Evolutionary conservation across 1,284 basidiomycete genomes (phyloP).

Genomic region (Papiliotrema fonsecae): DNA sequence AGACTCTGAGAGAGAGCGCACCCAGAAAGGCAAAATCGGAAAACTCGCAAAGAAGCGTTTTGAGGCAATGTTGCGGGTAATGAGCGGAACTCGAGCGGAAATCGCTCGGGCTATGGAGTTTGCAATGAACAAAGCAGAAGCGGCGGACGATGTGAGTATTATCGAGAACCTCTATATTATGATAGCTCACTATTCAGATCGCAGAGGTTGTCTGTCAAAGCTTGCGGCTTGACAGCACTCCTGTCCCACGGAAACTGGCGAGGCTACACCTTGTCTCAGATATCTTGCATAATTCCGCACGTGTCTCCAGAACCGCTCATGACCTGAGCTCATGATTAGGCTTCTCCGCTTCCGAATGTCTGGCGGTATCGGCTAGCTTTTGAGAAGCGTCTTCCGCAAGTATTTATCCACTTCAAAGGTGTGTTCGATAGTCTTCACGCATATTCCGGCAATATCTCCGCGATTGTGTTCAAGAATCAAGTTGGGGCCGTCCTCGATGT

Average conservation of each 20-base stretch:
- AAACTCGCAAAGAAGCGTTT: slow-evolving; percentile 73
- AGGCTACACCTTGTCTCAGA: slow-evolving; percentile 93
- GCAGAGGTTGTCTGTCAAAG: slow-evolving; percentile 80
- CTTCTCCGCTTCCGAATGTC: slow-evolving; percentile 49
- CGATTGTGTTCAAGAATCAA: slow-evolving; percentile 87
- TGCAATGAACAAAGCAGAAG: slow-evolving; percentile 89
- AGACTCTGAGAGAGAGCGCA: slow-evolving; percentile 79
- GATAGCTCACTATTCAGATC: slow-evolving; percentile 53
- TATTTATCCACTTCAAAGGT: slow-evolving; percentile 88
- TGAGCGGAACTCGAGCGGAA: slow-evolving; percentile 81
- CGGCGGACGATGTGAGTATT: slow-evolving; percentile 72
- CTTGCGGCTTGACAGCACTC: slow-evolving; percentile 75
- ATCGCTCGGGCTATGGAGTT: slow-evolving; percentile 94
- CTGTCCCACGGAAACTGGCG: slow-evolving; percentile 92
- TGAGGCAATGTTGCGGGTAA: slow-evolving; percentile 78
- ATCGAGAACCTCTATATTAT: neutral
- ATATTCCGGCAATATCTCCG: slow-evolving; percentile 78
- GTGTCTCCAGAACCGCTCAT: slow-evolving; percentile 3
- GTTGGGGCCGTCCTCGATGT: slow-evolving; percentile 78
- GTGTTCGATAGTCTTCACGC: slow-evolving; percentile 76
- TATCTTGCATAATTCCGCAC: slow-evolving; percentile 88
- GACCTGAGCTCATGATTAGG: slow-evolving; percentile 10
- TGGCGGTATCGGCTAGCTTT: slow-evolving; percentile 94
- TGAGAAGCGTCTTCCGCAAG: slow-evolving; percentile 74
- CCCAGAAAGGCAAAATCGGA: slow-evolving; percentile 66